Evolutionary conservation across 2,329 filamentous ascomycete genomes (phyloP), one percentile per base, ranked within the genome.

Genomic region (Lachnellula occidentalis): DNA sequence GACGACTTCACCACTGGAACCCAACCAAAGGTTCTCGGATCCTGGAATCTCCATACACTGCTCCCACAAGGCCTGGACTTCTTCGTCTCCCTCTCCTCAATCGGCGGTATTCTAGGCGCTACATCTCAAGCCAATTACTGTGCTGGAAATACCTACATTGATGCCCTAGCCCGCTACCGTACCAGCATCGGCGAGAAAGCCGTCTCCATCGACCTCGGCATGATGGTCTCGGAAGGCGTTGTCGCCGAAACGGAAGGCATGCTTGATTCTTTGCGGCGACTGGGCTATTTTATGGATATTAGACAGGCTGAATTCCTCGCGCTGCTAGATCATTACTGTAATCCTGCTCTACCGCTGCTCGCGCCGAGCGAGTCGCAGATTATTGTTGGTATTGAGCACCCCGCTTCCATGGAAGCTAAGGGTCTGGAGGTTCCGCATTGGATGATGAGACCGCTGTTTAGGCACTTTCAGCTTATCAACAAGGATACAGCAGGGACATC

Each of bases 301-400:
- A 24, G 46, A 5, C 39, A 53, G n/a, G 12, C 11, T 9, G 31
- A 53, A 8, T 15, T 53, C 5, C 46, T 45, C 36, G 49, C 48
- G 14, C 39, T 56, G 24, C 52, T 66, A 27, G 52, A 58, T 12
- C 62, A 63, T 67, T 64, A 36, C 34, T 52, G 22, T 69, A 36
- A n/a, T 41, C 78, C 78, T 0, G 58, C 74, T 0, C 78, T 80
- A 55, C 64, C 80, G n/a, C 69, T 78, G n/a, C 73, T 78, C 19
- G 76, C 77, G 6, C 72, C 80, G 12, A 78, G 78, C 9, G 80
- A 78, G 0, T 79, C 78, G 17, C 79, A 79, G 1, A 69, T 81
- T 12, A 71, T 50, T 2, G 37, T 39, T 15, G 52, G 52, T 9
- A 15, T 50, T 21, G 37, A 37, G 21, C 34, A 41, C 7, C 39